These are phyloP conservation scores for Beauveria varroae DNA, from an alignment of 2,329 filamentous ascomycete genomes.

Conservation along the genomic window DNA sequence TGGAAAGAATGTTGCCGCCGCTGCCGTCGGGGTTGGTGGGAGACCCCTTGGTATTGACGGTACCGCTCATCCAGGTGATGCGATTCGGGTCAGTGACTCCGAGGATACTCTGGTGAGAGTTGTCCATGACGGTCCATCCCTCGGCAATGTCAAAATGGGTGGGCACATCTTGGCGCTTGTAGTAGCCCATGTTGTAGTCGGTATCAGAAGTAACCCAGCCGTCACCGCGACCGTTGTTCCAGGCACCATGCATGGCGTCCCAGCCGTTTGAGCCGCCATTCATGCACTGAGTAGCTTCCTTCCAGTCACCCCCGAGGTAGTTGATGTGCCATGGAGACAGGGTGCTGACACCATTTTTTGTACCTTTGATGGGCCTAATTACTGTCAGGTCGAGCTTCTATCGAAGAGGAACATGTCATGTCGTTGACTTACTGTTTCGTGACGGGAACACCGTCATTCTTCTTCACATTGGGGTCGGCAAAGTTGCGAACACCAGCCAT, in stretches of 20 bases:
- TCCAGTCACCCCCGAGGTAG: constrained; percentile 38
- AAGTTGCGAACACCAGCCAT: constrained; percentile 48
- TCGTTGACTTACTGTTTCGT: constrained; percentile 38
- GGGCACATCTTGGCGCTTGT: constrained; percentile 41
- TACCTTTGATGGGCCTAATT: constrained; percentile 28
- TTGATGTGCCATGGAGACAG: constrained; percentile 44
- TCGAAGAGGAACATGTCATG: neutral
- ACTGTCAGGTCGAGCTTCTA: neutral
- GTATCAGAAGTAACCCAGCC: constrained; percentile 32
- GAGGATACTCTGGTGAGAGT: constrained; percentile 11
- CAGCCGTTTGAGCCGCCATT: constrained; percentile 44
- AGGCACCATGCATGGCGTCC: constrained; percentile 41
- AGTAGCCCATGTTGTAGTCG: constrained; percentile 35
- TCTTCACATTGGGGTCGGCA: constrained; percentile 32
- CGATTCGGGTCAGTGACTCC: constrained; percentile 41
- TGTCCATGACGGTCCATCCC: constrained; percentile 35
- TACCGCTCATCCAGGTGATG: constrained; percentile 27
- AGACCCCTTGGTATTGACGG: constrained; percentile 39
- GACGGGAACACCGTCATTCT: constrained; percentile 31
- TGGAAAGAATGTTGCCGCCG: constrained; percentile 41
- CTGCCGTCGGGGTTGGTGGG: constrained; percentile 22
- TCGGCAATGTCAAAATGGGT: constrained; percentile 49
- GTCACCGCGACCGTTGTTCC: constrained; percentile 42
- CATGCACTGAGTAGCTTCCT: constrained; percentile 44
- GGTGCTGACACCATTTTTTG: constrained; percentile 33